Evolutionary conservation across 352 stramenopile species (phyloP), one percentile per base, ranked within the genome.

Genomic region (Pythium sp.): DNA sequence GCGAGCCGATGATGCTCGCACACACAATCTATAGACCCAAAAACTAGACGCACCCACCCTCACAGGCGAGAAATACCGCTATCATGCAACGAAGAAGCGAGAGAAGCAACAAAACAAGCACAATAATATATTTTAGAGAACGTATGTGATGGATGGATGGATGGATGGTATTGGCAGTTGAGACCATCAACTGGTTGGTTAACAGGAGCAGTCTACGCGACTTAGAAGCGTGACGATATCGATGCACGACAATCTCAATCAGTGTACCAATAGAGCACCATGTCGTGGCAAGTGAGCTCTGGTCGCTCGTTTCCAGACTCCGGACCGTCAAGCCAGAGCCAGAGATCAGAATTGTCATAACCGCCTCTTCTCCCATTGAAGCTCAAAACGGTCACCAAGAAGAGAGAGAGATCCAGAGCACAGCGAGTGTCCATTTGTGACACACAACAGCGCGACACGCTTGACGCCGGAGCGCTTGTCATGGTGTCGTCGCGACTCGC

Each of bases 401-500:
- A 5, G 28, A n/a, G 26, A 26, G n/a, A 61, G 55, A 46, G 5
- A 38, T 15, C 4, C 41, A 59, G 54, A 32, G 30, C 30, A 32
- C 30, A 2, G 30, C 30, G 30, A 58, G 26, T 61, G 55, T 15
- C 20, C 24, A 30, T 41, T 22, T 61, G 55, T 61, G 55, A 61
- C 28, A 46, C 30, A 46, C 18, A 51, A 51, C 28, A 30, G 54
- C 28, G 54, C 26, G 54, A 59, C 54, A 59, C 41, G 54, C 8
- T 14, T 46, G 55, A 61, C 55, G 24, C 30, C 30, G 30, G 2
- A 32, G 30, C 5, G 30, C 20, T 18, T 20, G 24, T 61, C 30
- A 61, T 46, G 55, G 55, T 30, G 24, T 61, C 54, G 54, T 59
- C 18, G 54, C 26, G 54, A 59, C 54, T 26, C 15, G 28, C 54